A percentile compares a stretch with the other conserved stretches of the same genome.
Evolutionary conservation across 176 grass and related monocot species (phyloP).

Genomic region (Aegilops bicornis): DNA sequence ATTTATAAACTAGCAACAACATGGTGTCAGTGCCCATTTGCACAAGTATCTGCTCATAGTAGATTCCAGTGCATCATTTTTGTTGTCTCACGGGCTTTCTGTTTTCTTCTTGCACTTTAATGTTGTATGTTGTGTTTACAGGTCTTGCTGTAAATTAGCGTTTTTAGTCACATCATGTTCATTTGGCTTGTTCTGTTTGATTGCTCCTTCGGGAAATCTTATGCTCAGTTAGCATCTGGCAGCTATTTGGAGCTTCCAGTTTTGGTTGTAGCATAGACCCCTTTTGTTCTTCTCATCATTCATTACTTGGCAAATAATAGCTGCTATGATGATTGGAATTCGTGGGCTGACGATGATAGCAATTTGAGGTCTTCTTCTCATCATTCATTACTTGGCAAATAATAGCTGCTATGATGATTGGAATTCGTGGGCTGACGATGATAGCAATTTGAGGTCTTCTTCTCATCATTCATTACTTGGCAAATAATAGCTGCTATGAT

Average conservation of each 20-base stretch:
- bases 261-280: neutral
- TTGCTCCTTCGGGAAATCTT: neutral
- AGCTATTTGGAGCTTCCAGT: conserved; percentile 7
- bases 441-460: neutral
- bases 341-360: too few species aligned
- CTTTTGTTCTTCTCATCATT: neutral
- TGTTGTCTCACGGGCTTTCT: neutral
- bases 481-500: neutral
- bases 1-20: conserved; percentile 22
- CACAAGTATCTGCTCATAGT: neutral
- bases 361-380: neutral
- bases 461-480: neutral
- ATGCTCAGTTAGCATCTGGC: neutral
- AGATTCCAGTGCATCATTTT: neutral
- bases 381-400: neutral
- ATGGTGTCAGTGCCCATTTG: neutral
- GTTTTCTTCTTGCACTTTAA: neutral
- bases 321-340: neutral
- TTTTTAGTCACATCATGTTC: neutral
- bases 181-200: neutral
- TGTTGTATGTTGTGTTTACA: neutral
- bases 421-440: too few species aligned
- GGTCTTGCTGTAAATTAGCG: neutral
- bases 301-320: neutral
- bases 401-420: neutral